These are phyloP conservation scores for Hypsizygus ulmarius DNA, from an alignment of 1,284 basidiomycete species.

Conservation along the genomic window DNA sequence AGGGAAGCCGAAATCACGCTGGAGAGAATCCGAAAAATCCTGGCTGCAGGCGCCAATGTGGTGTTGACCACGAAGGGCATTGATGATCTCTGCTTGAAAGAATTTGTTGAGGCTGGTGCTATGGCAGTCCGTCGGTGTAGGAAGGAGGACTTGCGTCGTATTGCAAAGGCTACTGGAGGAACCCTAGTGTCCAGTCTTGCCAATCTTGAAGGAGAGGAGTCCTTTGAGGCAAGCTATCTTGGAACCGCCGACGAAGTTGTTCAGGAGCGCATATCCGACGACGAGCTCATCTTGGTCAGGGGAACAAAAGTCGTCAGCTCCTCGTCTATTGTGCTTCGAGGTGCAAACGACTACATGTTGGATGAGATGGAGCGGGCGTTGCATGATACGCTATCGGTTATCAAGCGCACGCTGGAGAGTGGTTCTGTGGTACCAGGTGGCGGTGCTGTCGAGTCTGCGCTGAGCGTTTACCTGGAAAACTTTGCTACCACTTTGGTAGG, in stretches of 20 bases:
- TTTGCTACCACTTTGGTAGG: constrained; percentile 95
- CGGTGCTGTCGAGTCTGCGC: constrained; percentile 94
- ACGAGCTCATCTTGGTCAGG: constrained; percentile 96
- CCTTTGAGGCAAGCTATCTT: constrained; percentile 89
- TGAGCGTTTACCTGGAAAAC: constrained; percentile 98
- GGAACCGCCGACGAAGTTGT: constrained; percentile 94
- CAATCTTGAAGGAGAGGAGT: constrained; percentile 98
- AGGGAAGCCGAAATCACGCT: constrained; percentile 97
- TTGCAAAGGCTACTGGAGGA: constrained; percentile 96
- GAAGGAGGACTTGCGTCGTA: constrained; percentile 96
- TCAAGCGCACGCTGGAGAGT: constrained; percentile 97
- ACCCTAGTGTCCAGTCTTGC: constrained; percentile 91
- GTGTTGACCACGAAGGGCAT: constrained; percentile 98
- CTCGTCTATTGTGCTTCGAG: constrained; percentile 90
- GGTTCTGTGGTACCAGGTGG: constrained; percentile 96
- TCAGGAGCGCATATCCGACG: constrained; percentile 97
- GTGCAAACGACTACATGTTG: constrained; percentile 99
- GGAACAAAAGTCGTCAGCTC: constrained; percentile 97
- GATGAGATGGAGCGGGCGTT: constrained; percentile 99
- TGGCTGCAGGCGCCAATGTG: constrained; percentile 95
- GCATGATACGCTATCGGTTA: constrained; percentile 93
- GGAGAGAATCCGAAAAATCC: constrained; percentile 94
- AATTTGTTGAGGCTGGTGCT: constrained; percentile 98
- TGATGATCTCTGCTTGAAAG: constrained; percentile 97
- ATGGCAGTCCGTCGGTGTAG: constrained; percentile 98